Percentiles rank a stretch among this genome's conserved stretches.
These are phyloP conservation scores for Sporothrix brasiliensis DNA, from an alignment of 2,329 filamentous ascomycete species.

Conservation along the genomic window DNA sequence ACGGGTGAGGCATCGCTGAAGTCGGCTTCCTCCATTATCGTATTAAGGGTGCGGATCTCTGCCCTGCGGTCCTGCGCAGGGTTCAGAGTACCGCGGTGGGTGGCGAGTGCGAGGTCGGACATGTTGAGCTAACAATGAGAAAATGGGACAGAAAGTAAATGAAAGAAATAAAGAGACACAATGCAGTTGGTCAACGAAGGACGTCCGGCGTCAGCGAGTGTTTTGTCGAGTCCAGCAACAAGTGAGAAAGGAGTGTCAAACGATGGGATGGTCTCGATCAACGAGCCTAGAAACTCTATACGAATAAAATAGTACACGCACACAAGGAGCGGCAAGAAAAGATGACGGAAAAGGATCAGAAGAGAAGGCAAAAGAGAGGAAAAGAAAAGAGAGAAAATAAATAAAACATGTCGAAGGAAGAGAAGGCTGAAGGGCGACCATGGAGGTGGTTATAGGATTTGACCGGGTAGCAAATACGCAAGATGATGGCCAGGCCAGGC, in stretches of 20 bases:
- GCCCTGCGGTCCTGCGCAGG: constrained; percentile 61
- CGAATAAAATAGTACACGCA: constrained; percentile 41
- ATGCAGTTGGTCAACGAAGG: constrained; percentile 32
- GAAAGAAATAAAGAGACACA: constrained; percentile 22
- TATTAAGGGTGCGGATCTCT: constrained; percentile 59
- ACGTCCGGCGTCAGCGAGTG: constrained; percentile 42
- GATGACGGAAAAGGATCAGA: constrained; percentile 41
- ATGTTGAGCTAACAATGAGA: constrained; percentile 46
- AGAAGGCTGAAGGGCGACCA: constrained; percentile 20
- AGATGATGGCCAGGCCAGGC: constrained; percentile 20
- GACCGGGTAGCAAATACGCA: neutral
- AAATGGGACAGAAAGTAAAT: constrained; percentile 28
- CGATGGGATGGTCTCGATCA: constrained; percentile 52
- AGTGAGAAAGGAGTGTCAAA: constrained; percentile 36
- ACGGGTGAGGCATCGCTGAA: constrained; percentile 33
- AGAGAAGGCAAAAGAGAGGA: constrained; percentile 34
- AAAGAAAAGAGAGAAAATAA: constrained; percentile 35
- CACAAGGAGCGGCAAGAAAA: constrained; percentile 30
- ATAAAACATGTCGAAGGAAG: constrained; percentile 22
- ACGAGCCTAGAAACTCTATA: constrained; percentile 45
- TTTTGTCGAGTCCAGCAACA: constrained; percentile 32
- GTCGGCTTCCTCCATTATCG: constrained; percentile 59
- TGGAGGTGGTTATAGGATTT: constrained; percentile 28
- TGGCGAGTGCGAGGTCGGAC: constrained; percentile 51
- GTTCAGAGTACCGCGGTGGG: constrained; percentile 51